Evolutionary conservation across 768 basidiomycete genomes (phyloP).

Genomic region (Candolleomyces aberdarensis): DNA sequence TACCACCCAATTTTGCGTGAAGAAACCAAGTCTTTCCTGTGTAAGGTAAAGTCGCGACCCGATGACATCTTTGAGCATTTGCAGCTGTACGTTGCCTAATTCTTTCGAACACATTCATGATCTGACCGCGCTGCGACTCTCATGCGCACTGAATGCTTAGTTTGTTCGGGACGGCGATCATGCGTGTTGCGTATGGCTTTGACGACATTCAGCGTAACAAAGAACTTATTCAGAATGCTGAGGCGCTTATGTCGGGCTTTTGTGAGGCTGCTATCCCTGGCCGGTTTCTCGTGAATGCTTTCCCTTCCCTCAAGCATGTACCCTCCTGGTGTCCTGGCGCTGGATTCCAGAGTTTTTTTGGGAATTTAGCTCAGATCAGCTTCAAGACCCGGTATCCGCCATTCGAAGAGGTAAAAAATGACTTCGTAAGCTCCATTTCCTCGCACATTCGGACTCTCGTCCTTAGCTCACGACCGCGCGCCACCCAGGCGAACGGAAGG

Average conservation of each 20-base stretch:
- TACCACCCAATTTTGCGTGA: conserved; percentile 22
- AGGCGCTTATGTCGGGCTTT: neutral
- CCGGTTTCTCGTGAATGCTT: conserved; percentile 5
- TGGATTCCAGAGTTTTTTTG: conserved; percentile 1
- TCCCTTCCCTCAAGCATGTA: conserved; percentile 7
- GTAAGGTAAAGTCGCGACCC: conserved; percentile 16
- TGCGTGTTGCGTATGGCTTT: conserved; percentile 1
- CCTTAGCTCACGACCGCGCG: no score
- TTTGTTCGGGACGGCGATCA: neutral
- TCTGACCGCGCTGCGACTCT: neutral
- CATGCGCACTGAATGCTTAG: neutral
- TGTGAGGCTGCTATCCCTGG: conserved; percentile 2
- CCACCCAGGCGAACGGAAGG: no score
- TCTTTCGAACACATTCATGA: neutral
- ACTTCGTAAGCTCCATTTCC: no score
- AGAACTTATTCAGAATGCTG: neutral
- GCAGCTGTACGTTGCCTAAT: conserved; percentile 1
- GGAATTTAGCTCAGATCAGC: neutral
- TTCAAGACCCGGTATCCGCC: neutral
- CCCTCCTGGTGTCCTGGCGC: conserved; percentile 14
- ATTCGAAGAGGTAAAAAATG: neutral
- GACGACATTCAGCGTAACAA: neutral
- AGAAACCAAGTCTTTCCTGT: conserved; percentile 19
- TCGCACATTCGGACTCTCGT: no score
- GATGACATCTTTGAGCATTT: conserved; percentile 22